phyloP scores from a whole-genome alignment of 345 rosid species.

The Barbarea vulgaris region DNA sequence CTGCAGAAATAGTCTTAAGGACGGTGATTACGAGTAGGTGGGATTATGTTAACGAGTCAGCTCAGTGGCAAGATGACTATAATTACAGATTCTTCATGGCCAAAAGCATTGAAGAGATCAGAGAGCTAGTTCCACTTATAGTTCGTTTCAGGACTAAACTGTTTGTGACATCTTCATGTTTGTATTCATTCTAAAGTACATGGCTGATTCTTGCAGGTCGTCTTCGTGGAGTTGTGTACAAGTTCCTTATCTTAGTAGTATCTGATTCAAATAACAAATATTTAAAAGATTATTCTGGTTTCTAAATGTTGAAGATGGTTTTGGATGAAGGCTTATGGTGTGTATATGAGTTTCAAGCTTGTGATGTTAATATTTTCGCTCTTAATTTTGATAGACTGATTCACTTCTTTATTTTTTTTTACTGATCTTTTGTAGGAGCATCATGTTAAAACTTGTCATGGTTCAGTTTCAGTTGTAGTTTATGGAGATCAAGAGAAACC shows the following conservation, averaged over 20 bases:
- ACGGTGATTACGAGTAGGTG: no score
- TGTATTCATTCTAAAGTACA: no score
- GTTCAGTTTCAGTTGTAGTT: conserved; percentile 66
- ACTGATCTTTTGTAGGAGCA: conserved; percentile 52
- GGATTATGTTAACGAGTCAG: no score
- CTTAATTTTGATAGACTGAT: not conserved
- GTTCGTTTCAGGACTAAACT: no score
- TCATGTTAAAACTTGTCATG: conserved; percentile 78
- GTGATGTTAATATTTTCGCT: not conserved
- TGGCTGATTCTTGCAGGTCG: no score
- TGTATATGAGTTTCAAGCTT: not conserved
- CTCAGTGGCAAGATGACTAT: no score
- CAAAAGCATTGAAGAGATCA: no score
- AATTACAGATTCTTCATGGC: no score
- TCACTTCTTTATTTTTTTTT: conserved; percentile 8
- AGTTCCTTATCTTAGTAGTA: conserved; percentile 45
- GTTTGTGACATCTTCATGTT: no score
- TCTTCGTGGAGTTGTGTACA: no score
- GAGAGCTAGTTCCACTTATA: no score
- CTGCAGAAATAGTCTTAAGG: no score
- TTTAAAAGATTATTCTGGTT: not conserved
- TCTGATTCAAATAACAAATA: not conserved
- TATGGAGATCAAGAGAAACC: conserved; percentile 87
- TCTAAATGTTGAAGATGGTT: conserved; percentile 9
- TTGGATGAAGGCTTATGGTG: conserved; percentile 21